Percentiles rank a stretch among this genome's conserved stretches.
These are phyloP conservation scores for Cercospora sp. DNA, from an alignment of 2,329 filamentous ascomycete species.

Conservation along the genomic window DNA sequence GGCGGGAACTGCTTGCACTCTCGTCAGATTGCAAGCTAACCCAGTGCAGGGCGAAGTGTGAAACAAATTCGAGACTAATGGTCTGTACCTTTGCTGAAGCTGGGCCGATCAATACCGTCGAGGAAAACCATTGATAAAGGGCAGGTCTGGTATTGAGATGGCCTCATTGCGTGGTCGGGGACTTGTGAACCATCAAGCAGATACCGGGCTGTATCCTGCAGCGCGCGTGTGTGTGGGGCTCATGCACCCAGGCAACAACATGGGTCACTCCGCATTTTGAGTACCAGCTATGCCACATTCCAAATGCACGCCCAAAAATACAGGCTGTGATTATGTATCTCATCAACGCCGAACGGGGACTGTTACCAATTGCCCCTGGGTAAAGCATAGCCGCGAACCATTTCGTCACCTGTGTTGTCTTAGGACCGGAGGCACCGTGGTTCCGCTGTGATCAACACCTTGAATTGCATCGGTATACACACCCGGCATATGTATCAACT, in stretches of 20 bases:
- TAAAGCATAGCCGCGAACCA: background rate
- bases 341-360: background rate
- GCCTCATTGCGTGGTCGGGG: background rate
- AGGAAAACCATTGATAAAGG: too few species aligned
- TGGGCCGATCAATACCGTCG: too few species aligned
- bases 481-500: too few species aligned
- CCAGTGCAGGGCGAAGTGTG: background rate
- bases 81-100: background rate
- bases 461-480: background rate
- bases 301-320: background rate
- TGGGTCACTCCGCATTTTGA: background rate
- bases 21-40: background rate
- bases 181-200: background rate
- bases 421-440: background rate
- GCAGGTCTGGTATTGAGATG: background rate
- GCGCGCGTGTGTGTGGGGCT: background rate
- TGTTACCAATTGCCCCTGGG: background rate
- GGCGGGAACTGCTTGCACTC: background rate
- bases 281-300: background rate
- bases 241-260: background rate
- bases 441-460: background rate
- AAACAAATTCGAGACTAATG: background rate
- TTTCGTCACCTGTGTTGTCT: background rate
- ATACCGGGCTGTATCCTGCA: background rate
- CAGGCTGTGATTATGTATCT: background rate